Evolutionary conservation across 2,329 filamentous ascomycete genomes (phyloP), one percentile per base, ranked within the genome.

Genomic region (Arachnomyces sp.): DNA sequence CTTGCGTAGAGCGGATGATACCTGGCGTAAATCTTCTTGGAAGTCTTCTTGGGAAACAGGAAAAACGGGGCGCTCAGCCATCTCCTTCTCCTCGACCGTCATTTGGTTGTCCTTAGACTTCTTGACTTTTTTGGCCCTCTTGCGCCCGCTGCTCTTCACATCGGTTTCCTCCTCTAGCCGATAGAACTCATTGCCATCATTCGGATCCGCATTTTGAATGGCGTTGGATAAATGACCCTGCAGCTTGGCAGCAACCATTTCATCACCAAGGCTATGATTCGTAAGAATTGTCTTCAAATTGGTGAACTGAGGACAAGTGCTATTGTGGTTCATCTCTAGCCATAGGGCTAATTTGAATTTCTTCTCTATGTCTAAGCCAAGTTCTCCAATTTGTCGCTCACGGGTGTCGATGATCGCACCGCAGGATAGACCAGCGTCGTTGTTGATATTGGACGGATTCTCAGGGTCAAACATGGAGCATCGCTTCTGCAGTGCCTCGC

Each of bases 401-500:
- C 59, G 49, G 31, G 46, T 46, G 12, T 43, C 31, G 6, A 59
- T 46, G 3, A 69, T 53, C 17, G 55, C 50, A 14, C 53, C 43
- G 34, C 59, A 63, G 3, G 9, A 32, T 37, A 17, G 11, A 36
- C 18, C 4, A 4, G 12, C 25, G 11, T 28, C 11, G 34, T 28
- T 16, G 21, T 12, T 12, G 7, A 5, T 7, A 32, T n/a, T 18
- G 48, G 55, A 61, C 14, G 42, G 42, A 12, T 50, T 49, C 12
- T 54, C 52, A 17, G 59, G 48, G 2, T 54, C 52, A 38, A 66
- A 62, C 18, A 60, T 55, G 32, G 65, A 57, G 49, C 65, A 55
- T 46, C 70, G 50, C 52, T 71, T 75, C 1, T 75, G 52, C n/a
- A 80, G 55, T 0, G 73, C 73, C 44, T 76, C 73, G 49, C 77